Evolutionary conservation across 163 green algal genomes (phyloP).

Genomic region (Prototheca stagnorum): DNA sequence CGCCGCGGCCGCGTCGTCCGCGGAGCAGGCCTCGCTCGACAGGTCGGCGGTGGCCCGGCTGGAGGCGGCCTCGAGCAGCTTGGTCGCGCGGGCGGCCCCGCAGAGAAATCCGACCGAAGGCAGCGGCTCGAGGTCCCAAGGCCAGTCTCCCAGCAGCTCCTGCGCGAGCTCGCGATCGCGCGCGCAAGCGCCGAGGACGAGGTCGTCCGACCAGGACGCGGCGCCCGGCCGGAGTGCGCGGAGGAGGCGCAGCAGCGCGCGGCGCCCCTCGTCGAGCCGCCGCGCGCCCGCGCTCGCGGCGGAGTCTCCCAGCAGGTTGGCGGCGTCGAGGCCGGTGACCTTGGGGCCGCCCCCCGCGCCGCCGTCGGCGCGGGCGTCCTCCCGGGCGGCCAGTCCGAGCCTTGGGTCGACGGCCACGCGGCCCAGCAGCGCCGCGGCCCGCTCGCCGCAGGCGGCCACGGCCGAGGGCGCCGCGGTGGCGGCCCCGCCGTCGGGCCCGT

Average conservation of each 20-base stretch:
- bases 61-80: no score
- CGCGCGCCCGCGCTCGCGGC: no score
- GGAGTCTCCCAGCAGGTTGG: conserved; percentile 4
- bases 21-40: no score
- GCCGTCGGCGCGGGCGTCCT: no score
- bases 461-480: not conserved
- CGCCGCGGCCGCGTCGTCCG: no score
- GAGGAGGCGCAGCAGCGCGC: conserved; percentile 19
- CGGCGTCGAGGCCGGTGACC: not conserved
- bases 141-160: conserved; percentile 4
- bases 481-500: no score
- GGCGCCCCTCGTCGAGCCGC: no score
- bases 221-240: conserved; percentile 6
- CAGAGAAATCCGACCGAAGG: conserved; percentile 7
- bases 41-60: no score
- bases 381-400: conserved; percentile 11
- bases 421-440: conserved; percentile 3
- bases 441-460: not conserved
- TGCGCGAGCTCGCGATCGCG: conserved; percentile 7
- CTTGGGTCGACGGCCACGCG: conserved; percentile 1
- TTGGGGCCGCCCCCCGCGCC: not conserved
- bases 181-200: conserved; percentile 1
- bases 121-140: conserved; percentile 12
- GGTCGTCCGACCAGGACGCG: conserved; percentile 4
- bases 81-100: no score